Evolutionary conservation across 2,329 filamentous ascomycete species (phyloP).

Genomic region (Emericellopsis cladophorae): DNA sequence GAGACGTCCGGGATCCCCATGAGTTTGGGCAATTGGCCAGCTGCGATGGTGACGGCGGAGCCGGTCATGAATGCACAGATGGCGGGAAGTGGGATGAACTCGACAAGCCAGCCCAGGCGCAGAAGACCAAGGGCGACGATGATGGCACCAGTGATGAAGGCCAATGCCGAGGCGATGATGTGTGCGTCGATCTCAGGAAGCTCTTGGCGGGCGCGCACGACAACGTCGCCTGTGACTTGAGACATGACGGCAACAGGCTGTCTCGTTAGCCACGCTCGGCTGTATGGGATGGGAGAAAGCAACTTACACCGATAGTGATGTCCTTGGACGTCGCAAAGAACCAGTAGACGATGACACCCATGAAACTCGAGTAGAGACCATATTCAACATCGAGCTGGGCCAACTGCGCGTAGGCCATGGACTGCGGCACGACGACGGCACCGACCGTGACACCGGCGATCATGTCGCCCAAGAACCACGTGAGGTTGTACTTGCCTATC

Average conservation of each 20-base stretch:
- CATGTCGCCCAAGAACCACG: slow-evolving; percentile 32
- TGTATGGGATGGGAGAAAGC: not conserved
- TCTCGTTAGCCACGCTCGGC: slow-evolving; percentile 2
- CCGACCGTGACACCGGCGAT: slow-evolving; percentile 36
- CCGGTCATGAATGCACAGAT: slow-evolving; percentile 44
- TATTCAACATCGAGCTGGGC: slow-evolving; percentile 34
- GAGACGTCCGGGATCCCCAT: slow-evolving; percentile 37
- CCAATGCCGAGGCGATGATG: slow-evolving; percentile 32
- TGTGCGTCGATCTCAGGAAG: slow-evolving; percentile 26
- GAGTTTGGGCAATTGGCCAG: slow-evolving; percentile 35
- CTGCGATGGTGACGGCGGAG: slow-evolving; percentile 34
- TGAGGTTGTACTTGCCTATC: slow-evolving; percentile 35
- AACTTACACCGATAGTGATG: slow-evolving; percentile 74
- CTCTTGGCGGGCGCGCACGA: slow-evolving; percentile 20
- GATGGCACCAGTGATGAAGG: slow-evolving; percentile 33
- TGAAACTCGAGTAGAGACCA: slow-evolving; percentile 65
- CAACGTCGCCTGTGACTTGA: slow-evolving; percentile 35
- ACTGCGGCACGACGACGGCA: slow-evolving; percentile 40
- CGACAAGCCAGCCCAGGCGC: slow-evolving; percentile 40
- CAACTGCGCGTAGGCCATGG: slow-evolving; percentile 39
- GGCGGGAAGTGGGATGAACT: slow-evolving; percentile 38
- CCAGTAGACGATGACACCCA: slow-evolving; percentile 93
- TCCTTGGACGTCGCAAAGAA: slow-evolving; percentile 92
- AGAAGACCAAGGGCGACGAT: slow-evolving; percentile 34
- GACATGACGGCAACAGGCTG: slow-evolving; percentile 43